These are phyloP conservation scores for Phytophthora macrochlamydospora DNA, from an alignment of 352 stramenopile genomes.

Conservation along the genomic window DNA sequence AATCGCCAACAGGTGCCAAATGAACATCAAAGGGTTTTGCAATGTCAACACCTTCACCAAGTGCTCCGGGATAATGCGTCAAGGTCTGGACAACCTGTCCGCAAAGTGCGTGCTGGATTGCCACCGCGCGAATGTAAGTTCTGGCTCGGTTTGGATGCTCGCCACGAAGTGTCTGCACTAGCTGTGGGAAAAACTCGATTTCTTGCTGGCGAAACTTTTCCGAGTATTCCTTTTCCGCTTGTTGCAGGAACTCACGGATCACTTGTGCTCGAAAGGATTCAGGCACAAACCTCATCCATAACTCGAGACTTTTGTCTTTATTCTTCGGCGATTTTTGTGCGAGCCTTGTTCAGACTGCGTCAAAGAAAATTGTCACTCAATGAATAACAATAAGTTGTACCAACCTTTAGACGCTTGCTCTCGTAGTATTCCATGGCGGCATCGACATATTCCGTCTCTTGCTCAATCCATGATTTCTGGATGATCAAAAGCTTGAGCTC, in stretches of 20 bases:
- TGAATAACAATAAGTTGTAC: background rate
- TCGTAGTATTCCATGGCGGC: conserved; percentile 50
- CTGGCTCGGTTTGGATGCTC: conserved; percentile 60
- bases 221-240: conserved; percentile 44
- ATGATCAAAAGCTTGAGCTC: conserved; percentile 42
- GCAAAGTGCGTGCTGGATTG: conserved; percentile 43
- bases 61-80: conserved; percentile 39
- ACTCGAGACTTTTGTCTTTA: conserved; percentile 18
- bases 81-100: conserved; percentile 47
- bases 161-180: conserved; percentile 60
- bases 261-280: conserved; percentile 37
- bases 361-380: background rate
- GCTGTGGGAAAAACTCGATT: conserved; percentile 64
- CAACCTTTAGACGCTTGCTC: conserved; percentile 39
- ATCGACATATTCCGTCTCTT: conserved; percentile 58
- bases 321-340: conserved; percentile 29
- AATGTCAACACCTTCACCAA: conserved; percentile 35
- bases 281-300: conserved; percentile 60
- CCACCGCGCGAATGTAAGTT: conserved; percentile 62
- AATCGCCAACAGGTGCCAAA: conserved; percentile 36
- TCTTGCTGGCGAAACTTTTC: conserved; percentile 56
- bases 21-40: conserved; percentile 49
- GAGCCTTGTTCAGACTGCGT: conserved; percentile 9
- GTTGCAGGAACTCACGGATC: conserved; percentile 46
- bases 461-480: conserved; percentile 53